A percentile compares a stretch with the other conserved stretches of the same genome.
Evolutionary conservation across 108 stramenopile genomes (phyloP).

Genomic region (Cyclotella sp.): DNA sequence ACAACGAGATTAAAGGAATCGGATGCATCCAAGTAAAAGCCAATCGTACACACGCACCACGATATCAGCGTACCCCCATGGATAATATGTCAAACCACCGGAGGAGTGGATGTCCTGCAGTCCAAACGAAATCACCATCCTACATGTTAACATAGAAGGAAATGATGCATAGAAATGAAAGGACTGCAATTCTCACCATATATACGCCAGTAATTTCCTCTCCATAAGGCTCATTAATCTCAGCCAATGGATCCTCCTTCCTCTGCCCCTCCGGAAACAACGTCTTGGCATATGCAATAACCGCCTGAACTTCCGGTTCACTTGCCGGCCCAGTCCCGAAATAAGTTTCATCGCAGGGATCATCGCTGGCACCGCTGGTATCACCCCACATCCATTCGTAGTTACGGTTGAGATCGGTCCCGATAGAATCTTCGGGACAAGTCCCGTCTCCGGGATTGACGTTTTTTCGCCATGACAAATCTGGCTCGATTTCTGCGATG

Average conservation of each 20-base stretch:
- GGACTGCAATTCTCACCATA: conserved; percentile 12
- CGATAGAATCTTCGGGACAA: conserved; percentile 24
- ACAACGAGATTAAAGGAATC: no score
- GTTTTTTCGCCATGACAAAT: conserved; percentile 54
- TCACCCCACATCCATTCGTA: conserved; percentile 66
- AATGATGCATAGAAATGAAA: not conserved
- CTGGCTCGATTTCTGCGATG: conserved; percentile 26
- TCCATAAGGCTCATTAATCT: conserved; percentile 28
- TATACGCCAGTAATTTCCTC: conserved; percentile 51
- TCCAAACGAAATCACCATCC: not conserved
- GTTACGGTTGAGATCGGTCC: conserved; percentile 72
- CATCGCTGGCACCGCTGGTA: conserved; percentile 32
- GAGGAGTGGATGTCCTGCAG: conserved; percentile 52
- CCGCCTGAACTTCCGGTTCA: conserved; percentile 63
- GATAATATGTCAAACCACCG: conserved; percentile 53
- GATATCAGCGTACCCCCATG: conserved; percentile 51
- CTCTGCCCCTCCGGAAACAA: conserved; percentile 58
- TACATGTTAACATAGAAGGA: not conserved
- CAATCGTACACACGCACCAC: conserved; percentile 2
- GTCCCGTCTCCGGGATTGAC: conserved; percentile 23
- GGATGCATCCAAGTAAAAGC: no score
- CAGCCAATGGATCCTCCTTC: conserved; percentile 26
- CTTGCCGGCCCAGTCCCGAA: conserved; percentile 45
- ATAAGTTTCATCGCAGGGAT: conserved; percentile 47
- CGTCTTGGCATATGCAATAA: conserved; percentile 43